These are phyloP conservation scores for Helianthus annuus DNA, from an alignment of 129 eudicot species.

Conservation along the genomic window DNA sequence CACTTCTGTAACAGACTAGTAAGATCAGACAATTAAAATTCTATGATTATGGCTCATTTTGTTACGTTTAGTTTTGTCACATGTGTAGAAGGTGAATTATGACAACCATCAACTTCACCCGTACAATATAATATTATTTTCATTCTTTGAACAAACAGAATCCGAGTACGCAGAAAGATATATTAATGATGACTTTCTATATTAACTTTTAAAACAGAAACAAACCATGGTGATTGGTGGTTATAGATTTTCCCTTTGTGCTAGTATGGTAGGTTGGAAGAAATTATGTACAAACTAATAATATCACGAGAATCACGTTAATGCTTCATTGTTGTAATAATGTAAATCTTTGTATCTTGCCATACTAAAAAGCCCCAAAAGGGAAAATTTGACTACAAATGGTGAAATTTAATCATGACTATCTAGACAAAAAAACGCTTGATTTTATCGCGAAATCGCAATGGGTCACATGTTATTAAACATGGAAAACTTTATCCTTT, in stretches of 20 bases:
- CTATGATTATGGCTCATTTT: not conserved
- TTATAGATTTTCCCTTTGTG: not conserved
- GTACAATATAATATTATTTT: not conserved
- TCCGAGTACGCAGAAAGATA: not conserved
- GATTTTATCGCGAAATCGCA: not conserved
- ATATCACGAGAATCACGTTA: not conserved
- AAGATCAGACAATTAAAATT: not conserved
- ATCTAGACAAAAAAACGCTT: too few relatives aligned
- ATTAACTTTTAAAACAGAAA: not conserved
- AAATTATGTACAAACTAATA: not conserved
- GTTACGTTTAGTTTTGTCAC: not conserved
- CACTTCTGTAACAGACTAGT: not conserved
- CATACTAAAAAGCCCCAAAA: not conserved
- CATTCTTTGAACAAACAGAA: conserved; percentile 4
- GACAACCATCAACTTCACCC: not conserved
- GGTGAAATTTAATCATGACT: not conserved
- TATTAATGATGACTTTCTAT: not conserved
- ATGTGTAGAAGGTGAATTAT: not conserved
- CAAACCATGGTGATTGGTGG: not conserved
- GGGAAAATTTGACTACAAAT: not conserved
- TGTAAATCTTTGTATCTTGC: not conserved
- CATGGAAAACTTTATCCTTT: not conserved
- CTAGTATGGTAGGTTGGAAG: conserved; percentile 2
- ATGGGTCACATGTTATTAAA: not conserved
- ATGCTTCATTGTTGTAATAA: not conserved